These are phyloP conservation scores for Xerocomus potaroensis DNA, from an alignment of 768 basidiomycete genomes.

Conservation along the genomic window DNA sequence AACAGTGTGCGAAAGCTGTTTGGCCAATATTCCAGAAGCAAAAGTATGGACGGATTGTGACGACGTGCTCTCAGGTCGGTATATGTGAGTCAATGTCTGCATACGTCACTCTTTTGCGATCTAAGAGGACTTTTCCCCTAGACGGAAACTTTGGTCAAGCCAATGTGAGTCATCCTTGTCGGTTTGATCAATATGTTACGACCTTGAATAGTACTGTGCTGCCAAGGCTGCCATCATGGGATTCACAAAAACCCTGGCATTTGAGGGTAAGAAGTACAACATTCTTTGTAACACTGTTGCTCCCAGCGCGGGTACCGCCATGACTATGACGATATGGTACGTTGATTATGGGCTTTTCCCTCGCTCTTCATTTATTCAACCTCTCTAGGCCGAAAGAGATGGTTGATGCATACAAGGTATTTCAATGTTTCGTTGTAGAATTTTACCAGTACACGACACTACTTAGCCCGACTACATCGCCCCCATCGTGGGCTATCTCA, in stretches of 20 bases:
- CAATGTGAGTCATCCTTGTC: conserved; percentile 47
- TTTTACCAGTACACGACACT: not conserved
- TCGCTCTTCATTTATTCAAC: not conserved
- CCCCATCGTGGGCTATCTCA: conserved; percentile 88
- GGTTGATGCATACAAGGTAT: conserved; percentile 85
- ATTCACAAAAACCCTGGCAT: conserved; percentile 82
- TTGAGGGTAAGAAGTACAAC: conserved; percentile 89
- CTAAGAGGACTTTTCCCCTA: conserved; percentile 26
- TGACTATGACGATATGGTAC: conserved; percentile 80
- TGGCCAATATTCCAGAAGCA: conserved; percentile 98
- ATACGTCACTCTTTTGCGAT: not conserved
- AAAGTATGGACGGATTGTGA: conserved; percentile 92
- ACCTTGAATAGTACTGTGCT: conserved; percentile 63
- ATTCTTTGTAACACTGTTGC: conserved; percentile 88
- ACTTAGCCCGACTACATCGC: conserved; percentile 84
- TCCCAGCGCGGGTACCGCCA: conserved; percentile 85
- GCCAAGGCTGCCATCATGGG: conserved; percentile 93
- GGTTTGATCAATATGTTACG: not conserved
- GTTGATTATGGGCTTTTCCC: conserved; percentile 1
- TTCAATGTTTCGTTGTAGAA: not conserved
- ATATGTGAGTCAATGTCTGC: conserved; percentile 60
- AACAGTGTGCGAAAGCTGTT: conserved; percentile 85
- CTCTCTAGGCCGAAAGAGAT: conserved; percentile 66
- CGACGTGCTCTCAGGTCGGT: conserved; percentile 89
- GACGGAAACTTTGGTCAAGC: conserved; percentile 96